Evolutionary conservation across 176 grass and related monocot species (phyloP).

Genomic region (Dactylis glomerata): DNA sequence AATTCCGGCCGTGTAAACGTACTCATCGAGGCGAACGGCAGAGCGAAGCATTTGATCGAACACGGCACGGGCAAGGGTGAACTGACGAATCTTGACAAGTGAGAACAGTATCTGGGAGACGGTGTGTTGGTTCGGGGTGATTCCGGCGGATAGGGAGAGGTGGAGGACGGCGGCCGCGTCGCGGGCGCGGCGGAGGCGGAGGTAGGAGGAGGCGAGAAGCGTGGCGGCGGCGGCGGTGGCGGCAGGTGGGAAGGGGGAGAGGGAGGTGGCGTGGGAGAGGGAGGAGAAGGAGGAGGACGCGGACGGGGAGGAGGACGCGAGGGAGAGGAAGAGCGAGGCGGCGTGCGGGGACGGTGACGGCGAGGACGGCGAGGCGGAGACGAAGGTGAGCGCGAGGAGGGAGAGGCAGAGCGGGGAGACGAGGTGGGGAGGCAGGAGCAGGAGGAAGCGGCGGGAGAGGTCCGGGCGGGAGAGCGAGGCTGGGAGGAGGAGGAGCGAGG

Average conservation of each 20-base stretch:
- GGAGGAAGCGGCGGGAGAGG: constrained; percentile 19
- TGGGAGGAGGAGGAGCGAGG: not conserved
- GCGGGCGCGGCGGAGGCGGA: constrained; percentile 38
- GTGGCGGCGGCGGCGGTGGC: constrained; percentile 22
- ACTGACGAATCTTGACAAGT: constrained; percentile 51
- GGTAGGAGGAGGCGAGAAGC: constrained; percentile 48
- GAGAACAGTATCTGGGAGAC: constrained; percentile 56
- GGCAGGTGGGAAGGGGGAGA: not conserved
- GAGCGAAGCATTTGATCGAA: constrained; percentile 54
- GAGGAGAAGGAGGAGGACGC: not conserved
- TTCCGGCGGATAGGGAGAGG: constrained; percentile 34
- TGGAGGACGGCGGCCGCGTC: constrained; percentile 41
- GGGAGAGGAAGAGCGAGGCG: constrained; percentile 26
- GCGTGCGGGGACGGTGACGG: constrained; percentile 33
- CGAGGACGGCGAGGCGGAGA: constrained; percentile 19
- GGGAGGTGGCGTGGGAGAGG: not conserved
- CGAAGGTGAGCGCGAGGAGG: constrained; percentile 49
- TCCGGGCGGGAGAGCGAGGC: not conserved
- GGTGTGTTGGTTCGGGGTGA: constrained; percentile 40
- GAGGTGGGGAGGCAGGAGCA: constrained; percentile 13
- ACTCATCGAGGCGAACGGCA: constrained; percentile 38
- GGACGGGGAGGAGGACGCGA: constrained; percentile 15
- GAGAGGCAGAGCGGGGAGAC: constrained; percentile 39
- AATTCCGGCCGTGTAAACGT: constrained; percentile 58
- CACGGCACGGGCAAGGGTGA: constrained; percentile 49